A percentile compares a stretch with the other conserved stretches of the same genome.
These are phyloP conservation scores for Penicillium sp. DNA, from an alignment of 2,329 filamentous ascomycete genomes.

Conservation along the genomic window DNA sequence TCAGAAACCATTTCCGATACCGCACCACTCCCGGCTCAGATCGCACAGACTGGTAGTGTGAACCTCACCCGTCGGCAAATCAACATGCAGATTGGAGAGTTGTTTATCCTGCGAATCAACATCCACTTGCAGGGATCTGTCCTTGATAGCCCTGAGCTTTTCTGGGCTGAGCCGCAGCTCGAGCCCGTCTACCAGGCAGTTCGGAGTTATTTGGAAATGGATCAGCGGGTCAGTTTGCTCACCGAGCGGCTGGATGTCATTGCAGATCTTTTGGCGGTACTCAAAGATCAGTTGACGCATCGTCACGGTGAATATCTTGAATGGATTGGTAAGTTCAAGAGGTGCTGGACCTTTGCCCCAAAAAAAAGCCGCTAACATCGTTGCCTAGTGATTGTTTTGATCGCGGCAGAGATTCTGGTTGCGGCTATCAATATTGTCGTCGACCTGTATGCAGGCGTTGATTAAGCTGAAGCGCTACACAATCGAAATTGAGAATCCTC, in stretches of 20 bases:
- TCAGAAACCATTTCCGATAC: slow-evolving; percentile 91
- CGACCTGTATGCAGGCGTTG: slow-evolving; percentile 75
- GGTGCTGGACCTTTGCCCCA: neutral
- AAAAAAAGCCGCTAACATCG: slow-evolving; percentile 14
- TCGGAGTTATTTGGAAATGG: slow-evolving; percentile 95
- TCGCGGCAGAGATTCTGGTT: slow-evolving; percentile 92
- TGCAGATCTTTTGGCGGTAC: slow-evolving; percentile 84
- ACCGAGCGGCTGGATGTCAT: slow-evolving; percentile 92
- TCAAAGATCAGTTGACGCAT: slow-evolving; percentile 94
- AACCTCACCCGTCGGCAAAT: slow-evolving; percentile 84
- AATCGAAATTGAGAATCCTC: neutral
- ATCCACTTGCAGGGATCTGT: slow-evolving; percentile 97
- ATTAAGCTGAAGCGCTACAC: slow-evolving; percentile 39
- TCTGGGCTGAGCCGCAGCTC: slow-evolving; percentile 97
- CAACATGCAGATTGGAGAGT: slow-evolving; percentile 99
- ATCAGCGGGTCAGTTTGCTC: slow-evolving; percentile 85
- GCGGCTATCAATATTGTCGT: slow-evolving; percentile 94
- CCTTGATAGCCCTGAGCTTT: slow-evolving; percentile 93
- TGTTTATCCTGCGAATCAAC: slow-evolving; percentile 96
- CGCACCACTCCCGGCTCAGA: slow-evolving; percentile 89
- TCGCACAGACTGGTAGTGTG: slow-evolving; percentile 90
- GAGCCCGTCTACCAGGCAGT: slow-evolving; percentile 97
- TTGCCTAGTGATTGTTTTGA: slow-evolving; percentile 79
- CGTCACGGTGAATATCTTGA: slow-evolving; percentile 87
- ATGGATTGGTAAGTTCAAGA: slow-evolving; percentile 71